These are phyloP conservation scores for Saccharomycopsis sp. DNA, from an alignment of 805 yeast species.

Conservation along the genomic window DNA sequence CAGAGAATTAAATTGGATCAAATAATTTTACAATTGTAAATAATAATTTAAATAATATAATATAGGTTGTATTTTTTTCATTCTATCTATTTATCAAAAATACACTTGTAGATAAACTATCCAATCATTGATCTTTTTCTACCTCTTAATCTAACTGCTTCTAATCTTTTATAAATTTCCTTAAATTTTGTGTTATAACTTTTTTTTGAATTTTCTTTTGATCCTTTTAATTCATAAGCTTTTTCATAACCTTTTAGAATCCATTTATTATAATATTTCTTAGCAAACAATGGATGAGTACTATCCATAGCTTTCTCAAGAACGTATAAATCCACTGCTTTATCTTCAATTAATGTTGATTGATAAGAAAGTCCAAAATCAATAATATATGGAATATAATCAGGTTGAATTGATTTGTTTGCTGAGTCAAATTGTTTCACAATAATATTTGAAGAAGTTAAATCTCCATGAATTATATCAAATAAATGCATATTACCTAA, in stretches of 20 bases:
- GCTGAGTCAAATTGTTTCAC: constrained; percentile 26
- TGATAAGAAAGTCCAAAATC: constrained; percentile 88
- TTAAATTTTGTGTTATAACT: constrained; percentile 26
- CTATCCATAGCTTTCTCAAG: constrained; percentile 84
- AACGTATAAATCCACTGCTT: constrained; percentile 95
- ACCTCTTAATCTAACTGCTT: constrained; percentile 84
- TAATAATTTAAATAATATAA: too few species aligned
- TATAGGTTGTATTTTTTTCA: too few species aligned
- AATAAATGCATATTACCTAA: constrained; percentile 63
- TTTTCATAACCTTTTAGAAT: constrained; percentile 55
- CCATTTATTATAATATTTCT: constrained; percentile 49
- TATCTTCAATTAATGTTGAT: constrained; percentile 72
- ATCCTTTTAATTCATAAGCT: constrained; percentile 21
- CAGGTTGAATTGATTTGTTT: constrained; percentile 4
- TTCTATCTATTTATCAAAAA: too few species aligned
- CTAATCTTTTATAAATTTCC: constrained; percentile 56
- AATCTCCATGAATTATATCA: constrained; percentile 87
- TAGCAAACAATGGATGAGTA: constrained; percentile 75
- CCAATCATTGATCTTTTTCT: constrained; percentile 95
- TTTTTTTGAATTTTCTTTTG: constrained; percentile 28
- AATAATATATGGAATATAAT: constrained; percentile 50
- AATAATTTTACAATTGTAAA: neutral
- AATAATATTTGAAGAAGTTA: constrained; percentile 83
- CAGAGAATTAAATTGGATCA: constrained; percentile 5
- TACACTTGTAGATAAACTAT: too few species aligned